Base-by-base conservation (phyloP, 768 basidiomycete genomes). In the Coprinopsis strossmayeri region DNA sequence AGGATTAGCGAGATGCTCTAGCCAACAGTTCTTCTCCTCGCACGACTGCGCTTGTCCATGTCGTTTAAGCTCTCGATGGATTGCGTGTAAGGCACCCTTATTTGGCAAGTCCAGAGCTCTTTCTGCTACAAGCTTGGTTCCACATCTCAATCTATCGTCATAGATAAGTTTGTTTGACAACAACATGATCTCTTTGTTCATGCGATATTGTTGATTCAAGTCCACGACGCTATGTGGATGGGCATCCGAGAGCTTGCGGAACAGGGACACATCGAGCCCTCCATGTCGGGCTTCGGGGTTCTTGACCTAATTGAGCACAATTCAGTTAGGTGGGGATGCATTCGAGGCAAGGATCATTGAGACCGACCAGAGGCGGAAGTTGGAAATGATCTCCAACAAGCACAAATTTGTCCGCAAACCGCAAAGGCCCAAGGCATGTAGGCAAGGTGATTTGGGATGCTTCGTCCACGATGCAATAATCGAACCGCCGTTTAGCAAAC, bases 361-460 rank as follows among this genome's bases (percentile, higher is more conserved):
- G 41, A 46, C 56, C 77, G 49, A 95, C 95, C 34, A 98, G 76
- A 0, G 96, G 96, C 9, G 95, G 95, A 1, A 99, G 80, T 59
- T 99, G 96, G 69, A 87, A 91, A 66, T 99, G 96, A 61, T 98
- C 96, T 5, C 96, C 96, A 15, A 98, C 95, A 11, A 98, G 82
- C 3, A 98, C 79, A 55, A 97, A 99, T 34, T 76, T 90, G 44
- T 92, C 78, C 1, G 94, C 92, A 57, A 85, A 90, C 1, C 93
- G 82, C 2, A 98, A 69, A 0, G 96, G 96, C 3, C 96, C 96
- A 1, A 98, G 71, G 58, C 92, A 97, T 0, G 93, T 95, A 0
- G 96, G 96, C 1, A 98, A 66, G 0, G 96, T 98, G 54, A 97
- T 93, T 61, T 98, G 95, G 0, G 96, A 97, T 0, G 96, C 96